Percentiles rank a stretch among this genome's conserved stretches.
phyloP scores from a whole-genome alignment of 2,329 filamentous ascomycete species.

The Aspergillus puulaauensis region DNA sequence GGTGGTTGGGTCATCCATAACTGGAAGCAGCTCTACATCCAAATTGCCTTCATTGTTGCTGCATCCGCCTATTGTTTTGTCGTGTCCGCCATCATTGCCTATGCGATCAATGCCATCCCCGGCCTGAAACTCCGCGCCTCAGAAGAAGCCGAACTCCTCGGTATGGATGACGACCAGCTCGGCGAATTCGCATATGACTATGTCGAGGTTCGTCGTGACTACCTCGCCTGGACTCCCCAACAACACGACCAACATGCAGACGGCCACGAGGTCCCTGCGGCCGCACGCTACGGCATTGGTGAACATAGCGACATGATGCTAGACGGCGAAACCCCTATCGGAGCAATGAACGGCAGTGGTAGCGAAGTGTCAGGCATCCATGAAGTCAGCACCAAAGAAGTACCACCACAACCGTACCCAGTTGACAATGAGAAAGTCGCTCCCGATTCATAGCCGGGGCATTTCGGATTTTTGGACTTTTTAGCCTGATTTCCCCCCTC shows the following conservation, averaged over 20 bases:
- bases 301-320: slow-evolving; percentile 63
- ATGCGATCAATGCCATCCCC: slow-evolving; percentile 68
- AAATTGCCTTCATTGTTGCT: slow-evolving; percentile 67
- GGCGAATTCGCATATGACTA: slow-evolving; percentile 55
- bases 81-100: slow-evolving; percentile 68
- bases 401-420: slow-evolving; percentile 24
- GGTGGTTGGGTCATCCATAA: slow-evolving; percentile 72
- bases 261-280: slow-evolving; percentile 56
- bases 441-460: slow-evolving; percentile 9
- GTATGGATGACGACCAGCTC: slow-evolving; percentile 56
- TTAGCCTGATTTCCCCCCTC: slow-evolving; percentile 1
- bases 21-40: slow-evolving; percentile 69
- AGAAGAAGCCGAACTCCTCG: slow-evolving; percentile 67
- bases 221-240: slow-evolving; percentile 52
- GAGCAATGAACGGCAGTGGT: slow-evolving; percentile 29
- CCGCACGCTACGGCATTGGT: slow-evolving; percentile 59
- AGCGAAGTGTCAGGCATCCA: slow-evolving; percentile 32
- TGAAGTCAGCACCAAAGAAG: slow-evolving; percentile 30
- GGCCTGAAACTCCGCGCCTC: slow-evolving; percentile 68
- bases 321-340: slow-evolving; percentile 50
- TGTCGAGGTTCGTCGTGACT: slow-evolving; percentile 52
- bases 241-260: slow-evolving; percentile 43
- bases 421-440: slow-evolving; percentile 14
- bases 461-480: neutral
- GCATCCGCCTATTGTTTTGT: slow-evolving; percentile 66